Conservation (phyloP, 2,329 filamentous ascomycete species). For the Volutella citrinella region DNA sequence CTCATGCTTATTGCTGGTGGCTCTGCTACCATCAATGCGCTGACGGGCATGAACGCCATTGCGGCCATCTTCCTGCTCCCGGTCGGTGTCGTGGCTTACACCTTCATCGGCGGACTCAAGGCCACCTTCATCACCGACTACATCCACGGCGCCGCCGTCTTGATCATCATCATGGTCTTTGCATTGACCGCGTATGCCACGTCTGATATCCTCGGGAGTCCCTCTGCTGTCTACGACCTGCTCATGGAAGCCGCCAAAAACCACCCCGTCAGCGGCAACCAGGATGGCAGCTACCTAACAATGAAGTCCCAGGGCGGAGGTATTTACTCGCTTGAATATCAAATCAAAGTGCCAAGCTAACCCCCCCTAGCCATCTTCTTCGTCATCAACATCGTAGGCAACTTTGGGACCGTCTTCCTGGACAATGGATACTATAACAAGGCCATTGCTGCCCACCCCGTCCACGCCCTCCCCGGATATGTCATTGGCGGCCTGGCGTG, state of each 20-base stretch:
- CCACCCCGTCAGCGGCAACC: conserved; percentile 77
- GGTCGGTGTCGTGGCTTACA: conserved; percentile 72
- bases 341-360: no score
- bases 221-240: conserved; percentile 72
- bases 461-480: conserved; percentile 86
- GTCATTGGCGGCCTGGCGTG: conserved; percentile 80
- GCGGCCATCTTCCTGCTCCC: conserved; percentile 83
- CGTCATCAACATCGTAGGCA: conserved; percentile 80
- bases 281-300: conserved; percentile 77
- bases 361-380: conserved; percentile 91
- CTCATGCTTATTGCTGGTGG: conserved; percentile 85
- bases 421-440: conserved; percentile 95
- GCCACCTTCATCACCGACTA: conserved; percentile 83
- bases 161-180: conserved; percentile 83
- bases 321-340: no score
- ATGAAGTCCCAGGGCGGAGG: conserved; percentile 69
- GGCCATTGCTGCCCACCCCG: conserved; percentile 82
- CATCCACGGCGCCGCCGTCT: conserved; percentile 75
- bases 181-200: conserved; percentile 78
- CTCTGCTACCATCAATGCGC: conserved; percentile 48
- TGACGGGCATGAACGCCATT: conserved; percentile 52
- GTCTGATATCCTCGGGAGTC: conserved; percentile 68
- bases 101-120: conserved; percentile 74
- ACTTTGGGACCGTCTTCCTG: conserved; percentile 79
- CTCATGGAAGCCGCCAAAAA: conserved; percentile 63